These are phyloP conservation scores for Penicillium sp. DNA, from an alignment of 2,329 filamentous ascomycete species.

Conservation along the genomic window DNA sequence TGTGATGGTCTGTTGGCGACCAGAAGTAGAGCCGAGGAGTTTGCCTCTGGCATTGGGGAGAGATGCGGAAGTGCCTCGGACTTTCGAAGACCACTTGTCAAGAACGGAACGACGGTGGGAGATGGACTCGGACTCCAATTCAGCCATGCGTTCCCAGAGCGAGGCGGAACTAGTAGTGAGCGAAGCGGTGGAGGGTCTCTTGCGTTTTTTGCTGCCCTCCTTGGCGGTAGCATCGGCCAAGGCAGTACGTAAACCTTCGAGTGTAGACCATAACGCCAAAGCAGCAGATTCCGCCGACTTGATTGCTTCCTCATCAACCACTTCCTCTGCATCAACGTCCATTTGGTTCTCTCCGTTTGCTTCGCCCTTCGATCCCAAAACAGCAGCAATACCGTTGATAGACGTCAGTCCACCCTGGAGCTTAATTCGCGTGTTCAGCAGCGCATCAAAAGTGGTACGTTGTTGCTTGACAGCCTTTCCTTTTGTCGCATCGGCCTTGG, in stretches of 20 bases:
- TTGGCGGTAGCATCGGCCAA: slow-evolving; percentile 40
- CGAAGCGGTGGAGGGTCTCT: slow-evolving; percentile 52
- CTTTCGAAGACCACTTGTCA: slow-evolving; percentile 87
- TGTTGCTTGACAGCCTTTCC: slow-evolving; percentile 84
- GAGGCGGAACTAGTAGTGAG: slow-evolving; percentile 56
- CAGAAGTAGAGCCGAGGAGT: slow-evolving; percentile 55
- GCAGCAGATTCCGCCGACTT: slow-evolving; percentile 82
- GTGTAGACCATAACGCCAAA: slow-evolving; percentile 77
- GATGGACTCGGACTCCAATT: slow-evolving; percentile 60
- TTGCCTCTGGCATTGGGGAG: slow-evolving; percentile 59
- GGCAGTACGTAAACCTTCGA: slow-evolving; percentile 44
- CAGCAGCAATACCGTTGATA: slow-evolving; percentile 67
- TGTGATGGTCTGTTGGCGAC: slow-evolving; percentile 53
- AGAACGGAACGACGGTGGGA: slow-evolving; percentile 68
- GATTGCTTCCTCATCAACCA: slow-evolving; percentile 50
- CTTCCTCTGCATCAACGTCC: slow-evolving; percentile 24
- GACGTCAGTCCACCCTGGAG: slow-evolving; percentile 87
- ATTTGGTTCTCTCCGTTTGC: slow-evolving; percentile 38
- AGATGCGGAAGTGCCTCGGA: slow-evolving; percentile 55
- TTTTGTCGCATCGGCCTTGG: slow-evolving; percentile 75
- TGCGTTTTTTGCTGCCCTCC: slow-evolving; percentile 44
- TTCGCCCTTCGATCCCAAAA: slow-evolving; percentile 35
- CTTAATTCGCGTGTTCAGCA: slow-evolving; percentile 87
- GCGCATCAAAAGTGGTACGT: slow-evolving; percentile 78
- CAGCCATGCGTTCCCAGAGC: slow-evolving; percentile 71